A percentile compares a stretch with the other conserved stretches of the same genome.
Conservation (phyloP, 306 rosid genomes). For the Ceratonia siliqua region DNA sequence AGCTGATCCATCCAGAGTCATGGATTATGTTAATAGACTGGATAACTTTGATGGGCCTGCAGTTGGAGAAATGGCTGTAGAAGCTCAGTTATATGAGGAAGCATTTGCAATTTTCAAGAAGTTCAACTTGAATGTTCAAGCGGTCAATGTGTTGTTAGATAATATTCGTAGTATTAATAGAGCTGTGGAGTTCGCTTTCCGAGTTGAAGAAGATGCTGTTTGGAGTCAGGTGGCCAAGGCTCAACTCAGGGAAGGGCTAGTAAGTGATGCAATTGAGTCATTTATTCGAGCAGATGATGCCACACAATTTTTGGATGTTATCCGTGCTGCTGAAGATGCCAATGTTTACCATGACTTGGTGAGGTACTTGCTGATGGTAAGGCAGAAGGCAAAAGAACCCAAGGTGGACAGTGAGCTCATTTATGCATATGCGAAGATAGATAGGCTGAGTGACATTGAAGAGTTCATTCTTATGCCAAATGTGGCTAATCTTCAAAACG, state of each 20-base stretch:
- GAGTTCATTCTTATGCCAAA: constrained; percentile 98
- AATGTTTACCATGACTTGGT: constrained; percentile 92
- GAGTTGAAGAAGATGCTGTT: constrained; percentile 98
- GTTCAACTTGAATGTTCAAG: constrained; percentile 97
- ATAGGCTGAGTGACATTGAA: constrained; percentile 92
- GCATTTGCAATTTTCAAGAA: constrained; percentile 96
- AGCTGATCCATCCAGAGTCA: constrained; percentile 97
- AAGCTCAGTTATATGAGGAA: constrained; percentile 89
- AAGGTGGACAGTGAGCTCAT: constrained; percentile 99
- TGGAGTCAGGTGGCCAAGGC: constrained; percentile 99
- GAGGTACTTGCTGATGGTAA: constrained; percentile 94
- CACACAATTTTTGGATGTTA: constrained; percentile 92
- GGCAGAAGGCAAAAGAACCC: constrained; percentile 93
- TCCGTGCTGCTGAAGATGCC: constrained; percentile 77
- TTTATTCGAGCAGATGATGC: constrained; percentile 96
- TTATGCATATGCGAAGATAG: constrained; percentile 98
- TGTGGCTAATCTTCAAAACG: constrained; percentile 97
- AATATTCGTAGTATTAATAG: constrained; percentile 87
- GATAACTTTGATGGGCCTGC: constrained; percentile 99
- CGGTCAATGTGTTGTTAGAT: constrained; percentile 91
- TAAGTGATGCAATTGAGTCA: constrained; percentile 98
- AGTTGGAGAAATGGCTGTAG: constrained; percentile 97
- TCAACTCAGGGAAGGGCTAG: constrained; percentile 93
- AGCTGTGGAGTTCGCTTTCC: constrained; percentile 98
- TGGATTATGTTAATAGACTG: constrained; percentile 92